Evolutionary conservation across 2,329 filamentous ascomycete genomes (phyloP), one percentile per base, ranked within the genome.

Genomic region (Drechslerella stenobrocha): DNA sequence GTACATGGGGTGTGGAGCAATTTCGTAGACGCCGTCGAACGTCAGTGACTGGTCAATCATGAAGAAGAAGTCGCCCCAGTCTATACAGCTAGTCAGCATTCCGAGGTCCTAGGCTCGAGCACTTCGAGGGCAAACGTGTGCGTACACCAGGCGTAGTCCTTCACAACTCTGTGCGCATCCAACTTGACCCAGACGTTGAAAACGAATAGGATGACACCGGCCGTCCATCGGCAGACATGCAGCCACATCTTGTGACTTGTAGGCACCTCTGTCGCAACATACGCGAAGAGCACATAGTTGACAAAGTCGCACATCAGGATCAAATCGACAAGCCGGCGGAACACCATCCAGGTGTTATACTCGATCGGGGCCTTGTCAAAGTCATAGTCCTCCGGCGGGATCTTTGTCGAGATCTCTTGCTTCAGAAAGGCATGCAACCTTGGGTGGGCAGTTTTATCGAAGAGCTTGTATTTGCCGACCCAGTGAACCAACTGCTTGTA

Each of bases 121-220:
- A 46, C 18, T 18, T 26, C 26, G 50, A 22, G 13, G 26, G 15
- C 7, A 13, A 15, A 30, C n/a, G 11, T 9, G 20, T 42, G 37
- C 72, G 69, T 70, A 74, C 72, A 98, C 93, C 93, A 98, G 24
- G 93, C 93, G 79, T 91, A 98, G 78, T 98, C 93, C 78, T 97
- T 97, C 75, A 98, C 93, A 50, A 98, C 93, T 69, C 93, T 84
- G 77, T 98, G 93, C 18, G 93, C 93, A 77, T 98, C 93, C 70
- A 98, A 82, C 79, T 98, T 98, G 70, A 98, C 93, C 91, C 93
- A 97, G 20, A 97, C 82, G 76, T 97, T 98, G 82, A 98, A 97
- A 61, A 88, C 82, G 70, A 98, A 87, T 23, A 97, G 81, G 37
- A 82, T 78, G 71, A 92, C 82, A 52, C 93, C 93, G 46, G 86